A percentile compares a stretch with the other conserved stretches of the same genome.
Evolutionary conservation across 2,329 filamentous ascomycete species (phyloP).

Genomic region (Fusarium aywerte): DNA sequence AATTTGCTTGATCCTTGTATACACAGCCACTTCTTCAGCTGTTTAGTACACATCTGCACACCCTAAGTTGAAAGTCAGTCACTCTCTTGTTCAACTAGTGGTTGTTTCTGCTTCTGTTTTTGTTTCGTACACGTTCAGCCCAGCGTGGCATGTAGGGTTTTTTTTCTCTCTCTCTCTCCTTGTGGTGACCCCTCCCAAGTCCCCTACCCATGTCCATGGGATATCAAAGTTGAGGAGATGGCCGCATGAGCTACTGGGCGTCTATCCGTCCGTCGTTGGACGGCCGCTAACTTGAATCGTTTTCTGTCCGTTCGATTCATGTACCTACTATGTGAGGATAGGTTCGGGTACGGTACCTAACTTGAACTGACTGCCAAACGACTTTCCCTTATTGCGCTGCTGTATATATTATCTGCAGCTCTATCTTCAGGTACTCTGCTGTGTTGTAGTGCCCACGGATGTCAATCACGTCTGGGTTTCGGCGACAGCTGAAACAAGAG

Average conservation of each 20-base stretch:
- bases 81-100: background rate
- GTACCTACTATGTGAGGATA: background rate
- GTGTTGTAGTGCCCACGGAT: slow-evolving; percentile 16
- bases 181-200: slow-evolving; percentile 30
- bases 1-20: slow-evolving; percentile 1
- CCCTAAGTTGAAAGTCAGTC: slow-evolving; percentile 3
- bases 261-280: slow-evolving; percentile 38
- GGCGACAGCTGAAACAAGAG: slow-evolving; percentile 38
- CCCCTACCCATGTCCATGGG: slow-evolving; percentile 16
- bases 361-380: background rate
- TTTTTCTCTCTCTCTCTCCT: background rate
- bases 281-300: slow-evolving; percentile 32
- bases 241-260: slow-evolving; percentile 33
- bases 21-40: slow-evolving; percentile 4
- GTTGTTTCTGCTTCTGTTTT: background rate
- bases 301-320: slow-evolving; percentile 3
- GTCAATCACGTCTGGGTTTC: slow-evolving; percentile 29
- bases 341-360: slow-evolving; percentile 3
- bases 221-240: slow-evolving; percentile 36
- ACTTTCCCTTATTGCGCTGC: background rate
- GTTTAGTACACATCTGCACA: background rate
- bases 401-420: background rate
- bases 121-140: slow-evolving; percentile 21
- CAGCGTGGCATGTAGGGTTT: slow-evolving; percentile 38
- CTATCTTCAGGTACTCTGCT: background rate